phyloP scores from a whole-genome alignment of 805 yeast species.

The Wickerhamiella alocasiicola region DNA sequence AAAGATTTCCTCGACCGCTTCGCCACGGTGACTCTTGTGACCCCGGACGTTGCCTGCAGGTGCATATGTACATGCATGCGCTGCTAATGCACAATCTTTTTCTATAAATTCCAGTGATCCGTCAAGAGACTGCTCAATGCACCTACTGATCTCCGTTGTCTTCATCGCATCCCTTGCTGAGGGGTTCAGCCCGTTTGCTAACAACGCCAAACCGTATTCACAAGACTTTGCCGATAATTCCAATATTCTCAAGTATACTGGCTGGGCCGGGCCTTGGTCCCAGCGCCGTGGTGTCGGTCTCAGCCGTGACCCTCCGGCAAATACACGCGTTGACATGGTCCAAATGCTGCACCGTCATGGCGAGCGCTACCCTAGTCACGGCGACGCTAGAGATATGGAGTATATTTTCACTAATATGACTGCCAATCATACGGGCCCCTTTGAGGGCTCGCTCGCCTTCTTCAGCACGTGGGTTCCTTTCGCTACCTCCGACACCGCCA shows the following conservation, averaged over 20 bases:
- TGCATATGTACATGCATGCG: too few relatives aligned
- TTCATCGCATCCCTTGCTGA: constrained; percentile 9
- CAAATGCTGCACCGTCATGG: constrained; percentile 45
- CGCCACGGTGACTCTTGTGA: too few relatives aligned
- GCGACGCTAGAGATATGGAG: constrained; percentile 12
- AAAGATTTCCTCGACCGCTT: too few relatives aligned
- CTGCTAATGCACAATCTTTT: too few relatives aligned
- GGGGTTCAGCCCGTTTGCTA: constrained; percentile 8
- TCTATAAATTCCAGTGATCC: too few relatives aligned
- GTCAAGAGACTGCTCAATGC: too few relatives aligned
- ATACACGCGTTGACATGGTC: constrained; percentile 43
- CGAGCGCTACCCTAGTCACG: constrained; percentile 38
- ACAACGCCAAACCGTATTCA: constrained; percentile 16
- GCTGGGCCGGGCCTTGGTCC: constrained; percentile 43
- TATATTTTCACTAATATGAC: constrained; percentile 12
- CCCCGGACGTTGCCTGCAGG: too few relatives aligned
- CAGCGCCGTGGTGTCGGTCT: constrained; percentile 41
- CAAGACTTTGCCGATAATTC: constrained; percentile 31
- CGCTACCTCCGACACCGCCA: constrained; percentile 32
- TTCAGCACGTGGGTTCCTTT: constrained; percentile 37
- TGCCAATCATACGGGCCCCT: constrained; percentile 7
- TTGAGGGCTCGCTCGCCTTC: constrained; percentile 35
- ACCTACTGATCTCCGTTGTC: constrained; percentile 5
- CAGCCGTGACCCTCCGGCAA: constrained; percentile 38
- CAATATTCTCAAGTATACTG: constrained; percentile 36